Conservation (phyloP, 495 filamentous ascomycete species). For the Xylaria venustula region DNA sequence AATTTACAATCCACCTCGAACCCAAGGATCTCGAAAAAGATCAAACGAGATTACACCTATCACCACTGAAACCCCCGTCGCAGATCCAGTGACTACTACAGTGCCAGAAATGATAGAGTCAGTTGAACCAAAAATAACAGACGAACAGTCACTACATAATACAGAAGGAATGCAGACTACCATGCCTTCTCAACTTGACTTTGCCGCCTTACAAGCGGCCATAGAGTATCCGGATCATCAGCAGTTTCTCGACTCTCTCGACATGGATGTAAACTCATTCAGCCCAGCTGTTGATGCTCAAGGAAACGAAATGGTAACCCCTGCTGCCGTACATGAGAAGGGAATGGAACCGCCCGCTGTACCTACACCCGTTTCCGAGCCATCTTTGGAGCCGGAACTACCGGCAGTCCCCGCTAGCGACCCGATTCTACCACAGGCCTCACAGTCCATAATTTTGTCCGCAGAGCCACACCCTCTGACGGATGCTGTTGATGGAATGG, state of each 20-base stretch:
- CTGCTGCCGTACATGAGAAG: neutral
- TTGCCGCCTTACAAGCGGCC: constrained; percentile 39
- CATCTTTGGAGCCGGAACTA: constrained; percentile 26
- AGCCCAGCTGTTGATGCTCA: constrained; percentile 2
- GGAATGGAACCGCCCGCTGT: constrained; percentile 17
- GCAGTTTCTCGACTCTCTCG: constrained; percentile 5
- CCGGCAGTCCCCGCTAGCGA: constrained; percentile 58
- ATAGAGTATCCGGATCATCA: constrained; percentile 20
- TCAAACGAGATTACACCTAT: constrained; percentile 21
- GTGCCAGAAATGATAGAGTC: constrained; percentile 5
- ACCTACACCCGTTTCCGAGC: constrained; percentile 7
- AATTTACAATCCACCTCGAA: constrained; percentile 39
- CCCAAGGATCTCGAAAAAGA: constrained; percentile 19
- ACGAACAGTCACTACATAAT: constrained; percentile 1
- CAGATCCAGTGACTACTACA: constrained; percentile 1
- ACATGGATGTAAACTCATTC: constrained; percentile 9
- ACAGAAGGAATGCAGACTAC: neutral
- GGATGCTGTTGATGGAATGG: constrained; percentile 27
- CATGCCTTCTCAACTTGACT: constrained; percentile 33
- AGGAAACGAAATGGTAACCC: constrained; percentile 3
- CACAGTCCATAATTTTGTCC: constrained; percentile 49
- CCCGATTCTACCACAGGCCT: constrained; percentile 45
- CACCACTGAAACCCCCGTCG: constrained; percentile 34
- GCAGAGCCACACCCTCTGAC: constrained; percentile 30
- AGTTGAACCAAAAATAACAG: neutral